phyloP scores from a whole-genome alignment of 2,329 filamentous ascomycete species.

The Pseudogymnoascus sp. region DNA sequence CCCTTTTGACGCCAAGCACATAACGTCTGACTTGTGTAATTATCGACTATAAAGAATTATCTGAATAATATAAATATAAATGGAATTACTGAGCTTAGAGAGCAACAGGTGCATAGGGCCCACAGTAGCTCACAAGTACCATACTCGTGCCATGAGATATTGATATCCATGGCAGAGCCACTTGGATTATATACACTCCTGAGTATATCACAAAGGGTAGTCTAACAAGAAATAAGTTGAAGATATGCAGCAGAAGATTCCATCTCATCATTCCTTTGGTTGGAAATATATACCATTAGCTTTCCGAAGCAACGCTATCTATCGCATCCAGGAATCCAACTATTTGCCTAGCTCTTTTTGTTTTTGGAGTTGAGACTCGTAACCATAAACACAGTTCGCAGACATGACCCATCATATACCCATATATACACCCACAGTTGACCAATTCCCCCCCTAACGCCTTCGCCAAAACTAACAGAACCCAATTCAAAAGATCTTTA shows the following conservation, averaged over 20 bases:
- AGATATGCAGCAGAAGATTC: neutral
- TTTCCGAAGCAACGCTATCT: slow-evolving; percentile 1
- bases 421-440: neutral
- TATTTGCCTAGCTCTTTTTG: neutral
- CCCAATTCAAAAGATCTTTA: neutral
- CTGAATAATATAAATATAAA: neutral
- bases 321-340: slow-evolving; percentile 4
- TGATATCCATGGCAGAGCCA: neutral
- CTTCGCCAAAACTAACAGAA: neutral
- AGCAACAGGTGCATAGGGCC: neutral
- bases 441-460: neutral
- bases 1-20: neutral
- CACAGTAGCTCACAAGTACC: neutral
- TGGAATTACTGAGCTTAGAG: no score
- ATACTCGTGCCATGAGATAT: neutral
- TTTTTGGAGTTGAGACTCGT: slow-evolving; percentile 9
- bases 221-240: neutral
- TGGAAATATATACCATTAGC: slow-evolving; percentile 4
- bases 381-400: slow-evolving; percentile 3
- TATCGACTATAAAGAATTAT: neutral
- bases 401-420: neutral
- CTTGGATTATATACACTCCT: neutral
- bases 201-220: neutral
- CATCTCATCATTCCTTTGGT: neutral
- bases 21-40: neutral